A percentile compares a stretch with the other conserved stretches of the same genome.
phyloP scores from a whole-genome alignment of 2,329 filamentous ascomycete species.

The Ceratocystis cacaofunesta region DNA sequence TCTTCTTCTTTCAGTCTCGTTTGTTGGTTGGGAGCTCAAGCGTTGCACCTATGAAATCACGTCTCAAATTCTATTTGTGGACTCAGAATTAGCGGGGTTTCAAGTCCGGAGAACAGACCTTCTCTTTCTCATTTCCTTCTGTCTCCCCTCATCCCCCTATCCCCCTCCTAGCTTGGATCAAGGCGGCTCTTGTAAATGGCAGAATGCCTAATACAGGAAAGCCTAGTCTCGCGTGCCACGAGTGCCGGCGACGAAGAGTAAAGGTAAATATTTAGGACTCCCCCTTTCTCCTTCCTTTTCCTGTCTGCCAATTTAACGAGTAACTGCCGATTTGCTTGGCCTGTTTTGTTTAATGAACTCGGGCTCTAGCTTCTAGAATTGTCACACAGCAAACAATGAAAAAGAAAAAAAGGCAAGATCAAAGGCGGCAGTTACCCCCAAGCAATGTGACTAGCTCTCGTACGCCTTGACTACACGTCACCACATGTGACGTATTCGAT shows the following conservation, averaged over 20 bases:
- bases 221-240: slow-evolving; percentile 16
- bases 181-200: neutral
- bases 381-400: neutral
- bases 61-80: neutral
- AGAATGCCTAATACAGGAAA: slow-evolving; percentile 16
- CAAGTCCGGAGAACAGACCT: neutral
- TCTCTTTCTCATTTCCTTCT: neutral
- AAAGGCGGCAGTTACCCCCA: too few species aligned
- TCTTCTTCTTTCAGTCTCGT: neutral
- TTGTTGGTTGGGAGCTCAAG: neutral
- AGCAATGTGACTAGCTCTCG: too few species aligned
- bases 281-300: neutral
- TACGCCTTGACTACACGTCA: neutral
- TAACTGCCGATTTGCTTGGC: neutral
- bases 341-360: neutral
- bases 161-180: neutral
- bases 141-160: neutral
- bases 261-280: neutral
- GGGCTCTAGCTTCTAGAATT: neutral
- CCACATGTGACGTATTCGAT: too few species aligned
- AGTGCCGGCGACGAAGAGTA: slow-evolving; percentile 15
- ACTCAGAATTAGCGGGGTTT: neutral
- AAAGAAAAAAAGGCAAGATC: too few species aligned
- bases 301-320: neutral
- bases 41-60: neutral